These are phyloP conservation scores for Takakia lepidozioides DNA, from an alignment of 225 moss, liverwort and hornwort genomes.

Conservation along the genomic window DNA sequence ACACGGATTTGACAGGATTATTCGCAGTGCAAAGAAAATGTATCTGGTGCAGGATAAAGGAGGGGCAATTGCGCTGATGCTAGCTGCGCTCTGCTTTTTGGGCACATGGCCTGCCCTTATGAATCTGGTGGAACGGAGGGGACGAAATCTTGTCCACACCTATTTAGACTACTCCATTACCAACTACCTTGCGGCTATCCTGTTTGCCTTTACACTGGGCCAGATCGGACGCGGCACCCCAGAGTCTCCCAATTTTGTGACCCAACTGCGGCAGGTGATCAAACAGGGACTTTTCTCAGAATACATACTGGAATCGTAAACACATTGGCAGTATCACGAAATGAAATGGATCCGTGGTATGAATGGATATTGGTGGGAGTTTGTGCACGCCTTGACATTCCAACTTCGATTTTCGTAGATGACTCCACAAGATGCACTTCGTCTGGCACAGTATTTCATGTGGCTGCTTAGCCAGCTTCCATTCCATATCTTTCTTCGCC, in stretches of 20 bases:
- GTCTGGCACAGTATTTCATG: no score
- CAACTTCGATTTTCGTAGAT: no score
- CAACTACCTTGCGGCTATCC: slow-evolving; percentile 61
- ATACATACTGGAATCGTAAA: no score
- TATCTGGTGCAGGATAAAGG: slow-evolving; percentile 63
- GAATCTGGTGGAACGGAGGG: slow-evolving; percentile 77
- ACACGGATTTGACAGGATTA: no score
- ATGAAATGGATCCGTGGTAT: no score
- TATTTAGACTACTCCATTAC: slow-evolving; percentile 95
- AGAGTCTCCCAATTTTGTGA: slow-evolving; percentile 56
- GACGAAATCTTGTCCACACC: slow-evolving; percentile 81
- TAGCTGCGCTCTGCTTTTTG: slow-evolving; percentile 65
- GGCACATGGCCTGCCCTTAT: slow-evolving; percentile 93
- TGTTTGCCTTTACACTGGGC: slow-evolving; percentile 79
- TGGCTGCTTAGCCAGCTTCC: neutral
- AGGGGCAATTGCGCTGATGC: slow-evolving; percentile 86
- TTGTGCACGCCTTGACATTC: no score
- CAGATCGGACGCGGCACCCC: slow-evolving; percentile 54
- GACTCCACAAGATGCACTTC: no score
- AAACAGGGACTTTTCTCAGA: no score
- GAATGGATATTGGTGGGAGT: no score
- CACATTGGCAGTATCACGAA: no score
- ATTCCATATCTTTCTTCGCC: neutral
- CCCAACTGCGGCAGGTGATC: slow-evolving; percentile 87
- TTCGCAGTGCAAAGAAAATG: slow-evolving; percentile 38